A percentile compares a stretch with the other conserved stretches of the same genome.
phyloP scores from a whole-genome alignment of 306 rosid genomes.

The Vicia villosa region DNA sequence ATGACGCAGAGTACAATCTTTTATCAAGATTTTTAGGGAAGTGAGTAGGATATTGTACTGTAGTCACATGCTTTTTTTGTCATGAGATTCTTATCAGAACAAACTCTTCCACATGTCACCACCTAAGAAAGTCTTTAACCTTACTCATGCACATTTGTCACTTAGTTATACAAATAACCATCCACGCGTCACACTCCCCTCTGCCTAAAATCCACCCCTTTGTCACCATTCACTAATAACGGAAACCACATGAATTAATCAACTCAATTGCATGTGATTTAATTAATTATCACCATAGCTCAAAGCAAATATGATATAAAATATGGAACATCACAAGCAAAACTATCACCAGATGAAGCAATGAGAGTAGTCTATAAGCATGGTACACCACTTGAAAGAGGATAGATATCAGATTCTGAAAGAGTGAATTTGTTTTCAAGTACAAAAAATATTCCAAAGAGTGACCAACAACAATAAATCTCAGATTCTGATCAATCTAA shows the following conservation, averaged over 20 bases:
- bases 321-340: constrained; percentile 61
- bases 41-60: no score
- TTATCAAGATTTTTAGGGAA: no score
- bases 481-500: constrained; percentile 38
- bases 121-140: not conserved
- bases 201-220: constrained; percentile 15
- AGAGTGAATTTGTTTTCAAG: constrained; percentile 50
- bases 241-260: not conserved
- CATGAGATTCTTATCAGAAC: no score
- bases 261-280: no score
- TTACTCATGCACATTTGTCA: constrained; percentile 34
- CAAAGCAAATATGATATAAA: constrained; percentile 58
- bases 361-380: constrained; percentile 54
- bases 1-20: no score
- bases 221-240: not conserved
- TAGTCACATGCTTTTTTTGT: no score
- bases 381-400: constrained; percentile 71
- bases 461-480: not conserved
- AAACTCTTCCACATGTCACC: constrained; percentile 38
- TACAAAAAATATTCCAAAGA: constrained; percentile 42
- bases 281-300: constrained; percentile 43
- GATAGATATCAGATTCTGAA: constrained; percentile 64
- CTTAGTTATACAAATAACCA: not conserved
- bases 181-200: constrained; percentile 34
- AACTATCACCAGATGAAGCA: constrained; percentile 55